Conservation (phyloP, 2,329 filamentous ascomycete species). For the Pseudocercospora fijiensis region DNA sequence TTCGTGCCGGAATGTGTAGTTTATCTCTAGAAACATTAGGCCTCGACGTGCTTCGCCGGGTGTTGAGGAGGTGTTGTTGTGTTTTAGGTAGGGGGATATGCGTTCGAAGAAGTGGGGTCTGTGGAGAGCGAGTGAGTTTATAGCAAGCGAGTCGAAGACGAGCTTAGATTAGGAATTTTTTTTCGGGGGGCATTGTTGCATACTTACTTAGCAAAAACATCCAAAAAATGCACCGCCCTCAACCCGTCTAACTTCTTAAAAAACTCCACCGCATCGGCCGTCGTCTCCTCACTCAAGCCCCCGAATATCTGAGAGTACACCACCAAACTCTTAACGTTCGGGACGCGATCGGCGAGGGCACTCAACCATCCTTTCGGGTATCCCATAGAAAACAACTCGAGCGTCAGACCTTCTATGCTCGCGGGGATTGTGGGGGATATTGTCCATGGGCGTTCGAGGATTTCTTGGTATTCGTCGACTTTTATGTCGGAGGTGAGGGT, state of each 20-base stretch:
- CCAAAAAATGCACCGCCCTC: slow-evolving; percentile 49
- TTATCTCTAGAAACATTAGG: slow-evolving; percentile 48
- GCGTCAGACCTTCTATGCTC: slow-evolving; percentile 46
- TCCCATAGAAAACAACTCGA: slow-evolving; percentile 52
- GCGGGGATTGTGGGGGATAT: slow-evolving; percentile 42
- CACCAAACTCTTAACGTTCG: slow-evolving; percentile 46
- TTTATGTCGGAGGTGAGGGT: slow-evolving; percentile 53
- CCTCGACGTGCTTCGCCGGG: slow-evolving; percentile 33
- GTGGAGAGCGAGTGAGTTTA: no score
- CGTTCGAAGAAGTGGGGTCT: slow-evolving; percentile 42
- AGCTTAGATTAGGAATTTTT: no score
- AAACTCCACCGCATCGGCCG: slow-evolving; percentile 44
- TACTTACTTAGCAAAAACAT: slow-evolving; percentile 46
- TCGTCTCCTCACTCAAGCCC: slow-evolving; percentile 43
- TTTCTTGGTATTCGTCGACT: slow-evolving; percentile 46
- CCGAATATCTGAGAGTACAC: slow-evolving; percentile 50
- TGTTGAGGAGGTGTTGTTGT: slow-evolving; percentile 34
- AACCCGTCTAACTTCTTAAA: slow-evolving; percentile 42
- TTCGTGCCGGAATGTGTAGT: slow-evolving; percentile 49
- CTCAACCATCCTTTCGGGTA: slow-evolving; percentile 48
- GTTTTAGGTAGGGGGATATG: slow-evolving; percentile 35
- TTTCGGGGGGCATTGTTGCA: no score
- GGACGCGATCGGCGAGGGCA: slow-evolving; percentile 42
- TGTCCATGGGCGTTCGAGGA: slow-evolving; percentile 40
- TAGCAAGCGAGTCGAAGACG: no score